A percentile compares a stretch with the other conserved stretches of the same genome.
These are phyloP conservation scores for Aspergillus quadrilineatus DNA, from an alignment of 2,329 filamentous ascomycete genomes.

Conservation along the genomic window DNA sequence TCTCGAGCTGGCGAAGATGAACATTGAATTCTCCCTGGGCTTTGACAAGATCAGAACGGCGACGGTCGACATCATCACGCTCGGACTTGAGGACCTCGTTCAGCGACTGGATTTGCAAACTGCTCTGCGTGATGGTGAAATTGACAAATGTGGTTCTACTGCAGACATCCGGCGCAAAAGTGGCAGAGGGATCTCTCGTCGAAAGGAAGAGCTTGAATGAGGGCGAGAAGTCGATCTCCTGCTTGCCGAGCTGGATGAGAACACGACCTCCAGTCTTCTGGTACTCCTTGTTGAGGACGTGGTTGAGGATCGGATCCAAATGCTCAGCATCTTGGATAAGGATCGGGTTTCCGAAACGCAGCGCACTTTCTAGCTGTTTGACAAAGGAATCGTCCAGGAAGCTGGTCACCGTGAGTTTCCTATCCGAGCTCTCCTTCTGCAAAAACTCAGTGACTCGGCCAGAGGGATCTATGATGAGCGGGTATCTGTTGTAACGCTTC, in stretches of 20 bases:
- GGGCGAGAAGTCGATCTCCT: constrained; percentile 98
- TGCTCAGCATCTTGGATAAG: constrained; percentile 98
- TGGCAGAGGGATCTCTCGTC: constrained; percentile 91
- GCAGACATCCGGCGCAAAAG: constrained; percentile 94
- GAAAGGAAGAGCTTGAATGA: constrained; percentile 94
- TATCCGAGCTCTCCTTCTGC: constrained; percentile 89
- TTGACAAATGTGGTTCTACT: constrained; percentile 99
- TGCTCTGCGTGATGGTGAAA: constrained; percentile 98
- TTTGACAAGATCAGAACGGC: constrained; percentile 95
- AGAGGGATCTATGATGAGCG: constrained; percentile 96
- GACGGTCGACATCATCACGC: constrained; percentile 93
- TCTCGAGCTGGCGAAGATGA: constrained; percentile 93
- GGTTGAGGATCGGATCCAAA: constrained; percentile 93
- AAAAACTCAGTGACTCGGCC: constrained; percentile 92
- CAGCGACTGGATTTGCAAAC: constrained; percentile 93
- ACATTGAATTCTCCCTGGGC: constrained; percentile 98
- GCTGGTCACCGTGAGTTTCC: constrained; percentile 91
- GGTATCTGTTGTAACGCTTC: constrained; percentile 97
- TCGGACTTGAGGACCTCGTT: constrained; percentile 98
- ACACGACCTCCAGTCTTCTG: constrained; percentile 98
- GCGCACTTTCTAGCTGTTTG: constrained; percentile 93
- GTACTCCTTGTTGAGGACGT: constrained; percentile 99
- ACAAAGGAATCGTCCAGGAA: constrained; percentile 98
- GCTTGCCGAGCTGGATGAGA: constrained; percentile 95
- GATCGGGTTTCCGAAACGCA: constrained; percentile 97